Evolutionary conservation across 2,329 filamentous ascomycete genomes (phyloP).

Genomic region (Colletotrichum tabaci): DNA sequence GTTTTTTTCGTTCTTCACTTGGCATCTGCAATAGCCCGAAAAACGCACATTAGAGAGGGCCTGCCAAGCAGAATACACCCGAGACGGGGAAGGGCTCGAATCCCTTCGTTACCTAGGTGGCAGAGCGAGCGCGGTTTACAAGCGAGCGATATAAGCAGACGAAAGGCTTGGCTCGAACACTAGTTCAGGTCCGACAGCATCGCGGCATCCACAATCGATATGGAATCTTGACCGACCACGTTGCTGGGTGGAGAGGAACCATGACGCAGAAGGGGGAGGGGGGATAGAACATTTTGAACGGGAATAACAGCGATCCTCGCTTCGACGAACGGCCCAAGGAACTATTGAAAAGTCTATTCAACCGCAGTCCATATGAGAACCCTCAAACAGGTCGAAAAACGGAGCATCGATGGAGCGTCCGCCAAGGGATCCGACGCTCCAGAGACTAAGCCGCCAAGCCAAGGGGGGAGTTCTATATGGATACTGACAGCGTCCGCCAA

Average conservation of each 20-base stretch:
- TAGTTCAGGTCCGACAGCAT: no score
- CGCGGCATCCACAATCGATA: no score
- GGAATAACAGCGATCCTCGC: neutral
- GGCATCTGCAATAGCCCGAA: no score
- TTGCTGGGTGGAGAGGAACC: neutral
- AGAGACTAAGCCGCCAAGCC: slow-evolving; percentile 5
- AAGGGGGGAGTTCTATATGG: neutral
- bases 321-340: neutral
- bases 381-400: neutral
- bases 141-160: no score
- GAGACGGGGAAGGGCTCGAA: no score
- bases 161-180: no score
- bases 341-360: neutral
- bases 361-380: neutral
- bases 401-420: neutral
- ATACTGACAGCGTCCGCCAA: neutral
- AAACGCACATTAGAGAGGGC: no score
- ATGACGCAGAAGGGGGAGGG: neutral
- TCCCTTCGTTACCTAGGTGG: no score
- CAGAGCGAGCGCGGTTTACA: no score
- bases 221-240: neutral
- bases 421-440: neutral
- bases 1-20: no score
- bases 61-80: no score
- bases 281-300: neutral